A percentile compares a stretch with the other conserved stretches of the same genome.
Evolutionary conservation across 1,139 yeast genomes (phyloP).

Genomic region (Scheffersomyces segobiensis): DNA sequence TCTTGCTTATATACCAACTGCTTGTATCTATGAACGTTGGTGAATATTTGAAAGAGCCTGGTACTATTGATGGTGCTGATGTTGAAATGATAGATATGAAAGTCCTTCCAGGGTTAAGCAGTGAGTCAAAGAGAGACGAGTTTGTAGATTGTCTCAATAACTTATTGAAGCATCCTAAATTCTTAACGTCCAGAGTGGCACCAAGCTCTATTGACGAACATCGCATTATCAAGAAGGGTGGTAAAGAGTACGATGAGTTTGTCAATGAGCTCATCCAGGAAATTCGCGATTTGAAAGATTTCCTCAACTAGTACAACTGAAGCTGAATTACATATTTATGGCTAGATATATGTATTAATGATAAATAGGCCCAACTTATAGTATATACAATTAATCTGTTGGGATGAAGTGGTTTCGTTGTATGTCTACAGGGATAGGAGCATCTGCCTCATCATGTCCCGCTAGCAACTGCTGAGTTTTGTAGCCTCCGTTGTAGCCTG

Average conservation of each 20-base stretch:
- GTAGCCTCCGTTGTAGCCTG: conserved; percentile 15
- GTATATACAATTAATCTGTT: background rate
- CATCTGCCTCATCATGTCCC: conserved; percentile 22
- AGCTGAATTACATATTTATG: background rate
- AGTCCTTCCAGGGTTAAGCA: conserved; percentile 64
- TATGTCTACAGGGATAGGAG: conserved; percentile 36
- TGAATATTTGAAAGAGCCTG: conserved; percentile 31
- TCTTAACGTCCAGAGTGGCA: conserved; percentile 65
- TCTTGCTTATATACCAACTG: conserved; percentile 65
- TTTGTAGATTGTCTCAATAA: conserved; percentile 63
- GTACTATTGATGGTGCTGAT: conserved; percentile 13
- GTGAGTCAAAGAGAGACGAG: conserved; percentile 54
- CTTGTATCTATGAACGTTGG: conserved; percentile 50
- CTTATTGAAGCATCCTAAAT: conserved; percentile 83
- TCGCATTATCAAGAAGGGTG: conserved; percentile 47
- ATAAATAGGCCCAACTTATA: background rate
- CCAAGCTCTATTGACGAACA: conserved; percentile 70
- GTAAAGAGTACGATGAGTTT: conserved; percentile 38
- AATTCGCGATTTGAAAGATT: conserved; percentile 55
- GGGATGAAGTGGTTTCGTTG: conserved; percentile 29
- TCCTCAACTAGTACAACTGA: conserved; percentile 19
- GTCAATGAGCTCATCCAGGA: conserved; percentile 54
- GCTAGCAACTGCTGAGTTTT: conserved; percentile 15
- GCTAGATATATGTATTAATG: background rate
- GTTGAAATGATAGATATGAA: conserved; percentile 23